Base-by-base conservation (phyloP, 164 flowering plant species). In the Vitis rupestris region DNA sequence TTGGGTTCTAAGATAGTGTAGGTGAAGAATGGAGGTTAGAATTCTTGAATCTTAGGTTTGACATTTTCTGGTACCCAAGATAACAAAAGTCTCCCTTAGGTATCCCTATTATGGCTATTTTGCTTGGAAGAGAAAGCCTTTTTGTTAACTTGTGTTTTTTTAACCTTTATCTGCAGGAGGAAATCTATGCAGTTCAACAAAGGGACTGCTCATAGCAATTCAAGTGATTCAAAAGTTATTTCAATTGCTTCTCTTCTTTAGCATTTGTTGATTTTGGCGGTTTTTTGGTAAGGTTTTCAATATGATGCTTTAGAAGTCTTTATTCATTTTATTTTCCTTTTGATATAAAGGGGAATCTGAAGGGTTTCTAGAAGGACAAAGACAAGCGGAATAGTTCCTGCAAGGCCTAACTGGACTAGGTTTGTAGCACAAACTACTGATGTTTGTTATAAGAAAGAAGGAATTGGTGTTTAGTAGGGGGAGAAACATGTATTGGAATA, bases 381-480 rank as follows among this genome's bases (percentile, higher is more conserved):
- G 71, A 67, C 75, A 81, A 78, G 57, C 14, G 1, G 53, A 72
- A 52, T 15, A 72, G 27, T 62, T 69, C 84, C 50, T 82, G 92
- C 84, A 77, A 74, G 84, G 15, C 12, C 70, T 14, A 61, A 44
- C 3, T 13, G 4, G 3, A 50, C 59, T 63, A 31, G n/a, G 17
- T 63, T 23, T 50, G 2, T 50, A 23, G 8, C 52, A 47, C 16
- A 23, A 30, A 9, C 30, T 48, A 31, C 37, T 60, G 14, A 48
- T 17, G 19, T 19, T 19, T 19, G 23, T 19, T 31, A 31, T 5
- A 3, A 31, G 37, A 31, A 31, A 31, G 37, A 31, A 31, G 37
- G 37, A 31, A 31, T 31, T 31, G 37, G 37, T 31, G 4, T 31
- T 31, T 31, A 31, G 37, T 31, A 31, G 2, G 4, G 37, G 37